A percentile compares a stretch with the other conserved stretches of the same genome.
phyloP scores from a whole-genome alignment of 345 rosid genomes.

The Psidium guajava region DNA sequence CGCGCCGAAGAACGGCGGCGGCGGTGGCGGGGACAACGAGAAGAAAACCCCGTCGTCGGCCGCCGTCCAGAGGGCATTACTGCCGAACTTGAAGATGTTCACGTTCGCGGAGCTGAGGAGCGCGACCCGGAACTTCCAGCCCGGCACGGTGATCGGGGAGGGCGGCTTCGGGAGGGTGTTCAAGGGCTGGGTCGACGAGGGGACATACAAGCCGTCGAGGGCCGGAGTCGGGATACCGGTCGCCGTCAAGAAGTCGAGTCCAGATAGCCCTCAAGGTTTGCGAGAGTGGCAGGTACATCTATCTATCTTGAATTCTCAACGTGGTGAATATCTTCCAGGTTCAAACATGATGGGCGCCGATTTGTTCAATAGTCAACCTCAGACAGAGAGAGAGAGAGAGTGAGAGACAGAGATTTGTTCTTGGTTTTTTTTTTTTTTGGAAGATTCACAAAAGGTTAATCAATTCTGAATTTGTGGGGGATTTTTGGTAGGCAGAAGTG shows the following conservation, averaged over 20 bases:
- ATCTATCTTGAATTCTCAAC: background rate
- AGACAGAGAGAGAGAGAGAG: background rate
- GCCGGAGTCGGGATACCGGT: slow-evolving; percentile 62
- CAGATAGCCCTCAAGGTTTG: slow-evolving; percentile 63
- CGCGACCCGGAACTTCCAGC: slow-evolving; percentile 69
- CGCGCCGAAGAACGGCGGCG: background rate
- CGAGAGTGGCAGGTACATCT: slow-evolving; percentile 70
- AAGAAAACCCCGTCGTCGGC: background rate
- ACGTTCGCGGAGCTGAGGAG: slow-evolving; percentile 40
- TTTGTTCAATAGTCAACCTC: background rate
- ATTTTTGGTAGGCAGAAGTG: slow-evolving; percentile 59
- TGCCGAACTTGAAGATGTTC: slow-evolving; percentile 39
- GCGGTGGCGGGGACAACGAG: background rate
- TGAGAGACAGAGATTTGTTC: background rate
- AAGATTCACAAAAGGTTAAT: background rate
- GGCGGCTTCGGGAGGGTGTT: slow-evolving; percentile 91
- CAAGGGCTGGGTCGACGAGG: slow-evolving; percentile 75
- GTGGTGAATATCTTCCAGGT: background rate
- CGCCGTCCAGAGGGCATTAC: background rate
- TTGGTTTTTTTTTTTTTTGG: background rate
- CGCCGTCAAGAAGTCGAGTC: slow-evolving; percentile 76
- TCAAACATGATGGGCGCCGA: background rate
- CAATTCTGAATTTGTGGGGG: background rate
- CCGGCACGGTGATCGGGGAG: slow-evolving; percentile 66
- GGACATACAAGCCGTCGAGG: slow-evolving; percentile 44